These are phyloP conservation scores for Fibroporia radiculosa DNA, from an alignment of 768 basidiomycete genomes.

Conservation along the genomic window DNA sequence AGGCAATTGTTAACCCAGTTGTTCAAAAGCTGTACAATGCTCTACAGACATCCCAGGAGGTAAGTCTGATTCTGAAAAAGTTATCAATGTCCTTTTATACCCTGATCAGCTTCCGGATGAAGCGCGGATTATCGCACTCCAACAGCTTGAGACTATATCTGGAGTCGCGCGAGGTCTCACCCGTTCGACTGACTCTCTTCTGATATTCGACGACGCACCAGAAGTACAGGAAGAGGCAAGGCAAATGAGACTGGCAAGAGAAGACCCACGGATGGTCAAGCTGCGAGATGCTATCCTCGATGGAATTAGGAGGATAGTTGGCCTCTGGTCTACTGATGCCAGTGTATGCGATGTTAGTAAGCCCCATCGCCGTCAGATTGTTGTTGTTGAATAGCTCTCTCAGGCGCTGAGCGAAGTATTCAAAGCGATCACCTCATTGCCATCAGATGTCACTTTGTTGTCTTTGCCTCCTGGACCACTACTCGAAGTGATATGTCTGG, in stretches of 20 bases:
- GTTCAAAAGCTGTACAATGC: slow-evolving; percentile 60
- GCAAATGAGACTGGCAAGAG: slow-evolving; percentile 50
- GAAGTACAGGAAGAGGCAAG: slow-evolving; percentile 43
- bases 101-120: slow-evolving; percentile 59
- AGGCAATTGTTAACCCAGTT: slow-evolving; percentile 75
- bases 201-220: slow-evolving; percentile 50
- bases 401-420: slow-evolving; percentile 78
- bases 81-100: not conserved
- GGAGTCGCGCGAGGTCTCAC: slow-evolving; percentile 88
- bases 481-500: slow-evolving; percentile 69
- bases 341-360: slow-evolving; percentile 65
- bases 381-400: not conserved
- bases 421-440: slow-evolving; percentile 79
- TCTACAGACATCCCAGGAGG: slow-evolving; percentile 45
- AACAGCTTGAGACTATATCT: slow-evolving; percentile 73
- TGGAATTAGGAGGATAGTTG: slow-evolving; percentile 52
- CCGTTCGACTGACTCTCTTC: slow-evolving; percentile 59
- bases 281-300: slow-evolving; percentile 62
- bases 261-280: slow-evolving; percentile 53
- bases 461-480: slow-evolving; percentile 78
- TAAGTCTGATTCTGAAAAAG: slow-evolving; percentile 21
- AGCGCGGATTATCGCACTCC: slow-evolving; percentile 53
- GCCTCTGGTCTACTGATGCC: slow-evolving; percentile 75
- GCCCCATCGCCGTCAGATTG: not conserved
- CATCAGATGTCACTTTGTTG: slow-evolving; percentile 67